Evolutionary conservation across 352 stramenopile species (phyloP).

Genomic region (Nothophytophthora sp.): DNA sequence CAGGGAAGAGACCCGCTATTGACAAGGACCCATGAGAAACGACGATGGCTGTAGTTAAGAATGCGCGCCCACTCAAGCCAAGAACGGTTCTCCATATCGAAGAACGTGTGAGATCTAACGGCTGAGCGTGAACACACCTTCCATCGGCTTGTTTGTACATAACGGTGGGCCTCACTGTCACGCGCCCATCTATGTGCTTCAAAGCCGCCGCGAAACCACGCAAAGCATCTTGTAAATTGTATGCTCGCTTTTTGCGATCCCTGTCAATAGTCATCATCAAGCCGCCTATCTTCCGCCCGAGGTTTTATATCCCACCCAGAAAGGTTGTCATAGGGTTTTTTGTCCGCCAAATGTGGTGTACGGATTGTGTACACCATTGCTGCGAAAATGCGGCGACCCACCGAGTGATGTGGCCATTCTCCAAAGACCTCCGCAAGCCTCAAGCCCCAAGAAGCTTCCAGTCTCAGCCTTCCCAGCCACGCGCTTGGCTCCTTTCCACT

Average conservation of each 20-base stretch:
- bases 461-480: too few species aligned
- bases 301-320: background rate
- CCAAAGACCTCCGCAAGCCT: constrained; percentile 20
- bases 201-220: too few species aligned
- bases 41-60: background rate
- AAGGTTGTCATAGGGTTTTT: constrained; percentile 14
- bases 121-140: too few species aligned
- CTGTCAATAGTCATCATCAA: background rate
- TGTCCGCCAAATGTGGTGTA: constrained; percentile 20
- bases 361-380: constrained; percentile 28
- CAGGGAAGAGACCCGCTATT: too few species aligned
- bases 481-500: background rate
- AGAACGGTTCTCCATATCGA: too few species aligned
- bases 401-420: constrained; percentile 26
- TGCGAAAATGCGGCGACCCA: constrained; percentile 9
- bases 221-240: background rate
- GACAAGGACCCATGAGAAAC: background rate
- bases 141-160: too few species aligned
- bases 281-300: background rate
- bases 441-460: constrained; percentile 13
- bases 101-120: too few species aligned
- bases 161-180: too few species aligned
- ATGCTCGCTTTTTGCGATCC: background rate
- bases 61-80: background rate
- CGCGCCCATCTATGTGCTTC: too few species aligned